Conservation (phyloP, 208 protist genomes). For the Wallacemonas sp. region DNA sequence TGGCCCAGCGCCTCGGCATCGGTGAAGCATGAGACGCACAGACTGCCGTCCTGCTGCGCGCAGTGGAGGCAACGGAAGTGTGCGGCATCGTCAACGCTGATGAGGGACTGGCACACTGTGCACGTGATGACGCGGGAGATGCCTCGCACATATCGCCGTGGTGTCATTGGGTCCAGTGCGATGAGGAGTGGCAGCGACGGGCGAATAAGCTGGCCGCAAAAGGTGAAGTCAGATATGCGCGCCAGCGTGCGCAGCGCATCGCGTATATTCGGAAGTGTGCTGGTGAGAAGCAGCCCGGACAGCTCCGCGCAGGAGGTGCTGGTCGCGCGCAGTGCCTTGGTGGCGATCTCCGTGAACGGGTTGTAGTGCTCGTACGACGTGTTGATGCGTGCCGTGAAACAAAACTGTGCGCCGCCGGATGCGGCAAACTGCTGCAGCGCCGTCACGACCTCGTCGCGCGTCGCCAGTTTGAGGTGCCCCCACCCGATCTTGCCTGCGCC, state of each 20-base stretch:
- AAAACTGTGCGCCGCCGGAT: slow-evolving; percentile 55
- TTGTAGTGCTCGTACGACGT: slow-evolving; percentile 43
- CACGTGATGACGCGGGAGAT: slow-evolving; percentile 49
- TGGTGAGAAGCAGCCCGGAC: slow-evolving; percentile 37
- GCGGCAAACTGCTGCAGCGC: slow-evolving; percentile 18
- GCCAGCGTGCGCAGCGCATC: slow-evolving; percentile 30
- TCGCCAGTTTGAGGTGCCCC: background rate
- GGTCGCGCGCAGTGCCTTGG: slow-evolving; percentile 35
- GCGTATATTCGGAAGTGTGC: slow-evolving; percentile 33
- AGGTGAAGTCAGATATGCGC: slow-evolving; percentile 45
- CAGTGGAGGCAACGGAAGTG: slow-evolving; percentile 86
- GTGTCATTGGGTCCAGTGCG: slow-evolving; percentile 58
- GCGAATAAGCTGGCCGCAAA: slow-evolving; percentile 54
- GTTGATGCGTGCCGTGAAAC: slow-evolving; percentile 58
- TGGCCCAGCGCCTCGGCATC: background rate
- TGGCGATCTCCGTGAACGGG: slow-evolving; percentile 30
- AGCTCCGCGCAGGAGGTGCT: slow-evolving; percentile 46
- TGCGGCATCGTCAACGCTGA: slow-evolving; percentile 48
- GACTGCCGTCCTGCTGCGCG: slow-evolving; percentile 29
- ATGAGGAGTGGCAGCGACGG: slow-evolving; percentile 54
- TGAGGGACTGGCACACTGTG: slow-evolving; percentile 35
- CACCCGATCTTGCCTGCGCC: background rate
- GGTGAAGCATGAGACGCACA: slow-evolving; percentile 45
- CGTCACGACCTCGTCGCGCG: slow-evolving; percentile 21
- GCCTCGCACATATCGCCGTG: slow-evolving; percentile 38